A percentile compares a stretch with the other conserved stretches of the same genome.
phyloP scores from a whole-genome alignment of 306 rosid species.

The Spatholobus suberectus region DNA sequence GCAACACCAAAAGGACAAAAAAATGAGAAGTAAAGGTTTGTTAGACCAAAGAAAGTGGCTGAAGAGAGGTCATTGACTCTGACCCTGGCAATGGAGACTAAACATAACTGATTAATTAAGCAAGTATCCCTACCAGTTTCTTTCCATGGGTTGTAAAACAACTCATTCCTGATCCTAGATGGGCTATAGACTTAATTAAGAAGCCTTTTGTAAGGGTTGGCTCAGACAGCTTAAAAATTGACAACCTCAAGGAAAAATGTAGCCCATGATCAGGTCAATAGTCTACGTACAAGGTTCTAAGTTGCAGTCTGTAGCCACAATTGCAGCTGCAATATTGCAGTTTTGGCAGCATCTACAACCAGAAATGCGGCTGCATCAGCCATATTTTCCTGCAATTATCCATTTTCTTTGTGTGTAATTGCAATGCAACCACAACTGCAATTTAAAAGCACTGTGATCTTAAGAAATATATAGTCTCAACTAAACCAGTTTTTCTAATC shows the following conservation, averaged over 20 bases:
- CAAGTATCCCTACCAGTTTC: neutral
- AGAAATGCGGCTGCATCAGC: neutral
- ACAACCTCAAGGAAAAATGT: neutral
- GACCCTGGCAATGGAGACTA: neutral
- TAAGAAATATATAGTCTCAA: neutral
- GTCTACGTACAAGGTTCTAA: neutral
- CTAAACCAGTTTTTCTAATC: neutral
- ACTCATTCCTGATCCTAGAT: constrained; percentile 5
- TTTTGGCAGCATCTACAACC: neutral
- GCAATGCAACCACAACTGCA: neutral
- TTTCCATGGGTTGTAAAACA: neutral
- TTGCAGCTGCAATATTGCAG: neutral
- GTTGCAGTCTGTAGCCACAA: neutral
- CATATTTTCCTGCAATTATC: neutral
- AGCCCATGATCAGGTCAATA: constrained; percentile 9
- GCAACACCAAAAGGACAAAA: neutral
- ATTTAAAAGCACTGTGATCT: neutral
- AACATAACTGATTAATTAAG: neutral
- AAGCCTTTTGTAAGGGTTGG: neutral
- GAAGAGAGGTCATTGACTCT: neutral
- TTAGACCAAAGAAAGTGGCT: neutral
- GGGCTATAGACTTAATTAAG: neutral
- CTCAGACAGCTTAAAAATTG: neutral
- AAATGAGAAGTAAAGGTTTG: neutral
- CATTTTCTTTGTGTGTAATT: neutral